These are phyloP conservation scores for Paramecium pentaurelia DNA, from an alignment of 73 alveolate genomes.

Conservation along the genomic window DNA sequence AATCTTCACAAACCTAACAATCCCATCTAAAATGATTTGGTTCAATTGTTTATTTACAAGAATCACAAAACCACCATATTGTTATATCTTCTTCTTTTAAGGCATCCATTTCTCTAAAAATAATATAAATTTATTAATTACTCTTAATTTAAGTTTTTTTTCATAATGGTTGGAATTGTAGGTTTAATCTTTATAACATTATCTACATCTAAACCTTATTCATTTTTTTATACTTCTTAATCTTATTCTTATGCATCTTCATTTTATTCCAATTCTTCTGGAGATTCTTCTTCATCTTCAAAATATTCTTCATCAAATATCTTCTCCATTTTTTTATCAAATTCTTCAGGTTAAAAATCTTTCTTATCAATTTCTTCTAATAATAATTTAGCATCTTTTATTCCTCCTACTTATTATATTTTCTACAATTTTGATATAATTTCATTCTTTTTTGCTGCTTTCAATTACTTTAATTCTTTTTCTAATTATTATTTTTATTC, in stretches of 20 bases:
- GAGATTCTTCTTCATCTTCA: conserved; percentile 82
- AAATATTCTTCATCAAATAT: conserved; percentile 70
- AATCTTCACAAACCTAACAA: conserved; percentile 93
- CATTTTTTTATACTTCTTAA: conserved; percentile 55
- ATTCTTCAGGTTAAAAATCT: conserved; percentile 40
- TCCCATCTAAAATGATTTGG: conserved; percentile 94
- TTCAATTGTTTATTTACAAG: conserved; percentile 89
- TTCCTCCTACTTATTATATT: conserved; percentile 44
- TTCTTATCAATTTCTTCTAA: conserved; percentile 36
- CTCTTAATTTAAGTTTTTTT: conserved; percentile 60
- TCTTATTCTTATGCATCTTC: conserved; percentile 56
- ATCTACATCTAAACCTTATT: conserved; percentile 48
- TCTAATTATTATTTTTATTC: conserved; percentile 47
- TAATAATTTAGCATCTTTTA: conserved; percentile 25
- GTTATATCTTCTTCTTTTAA: conserved; percentile 71
- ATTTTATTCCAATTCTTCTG: conserved; percentile 87
- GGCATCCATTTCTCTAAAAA: conserved; percentile 41
- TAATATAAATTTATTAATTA: neutral
- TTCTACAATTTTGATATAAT: conserved; percentile 11
- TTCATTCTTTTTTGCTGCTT: conserved; percentile 54
- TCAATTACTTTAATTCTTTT: conserved; percentile 40
- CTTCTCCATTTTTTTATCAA: conserved; percentile 31
- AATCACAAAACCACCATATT: conserved; percentile 96
- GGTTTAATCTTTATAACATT: conserved; percentile 60
- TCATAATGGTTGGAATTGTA: conserved; percentile 33